Conservation (phyloP, 2,329 filamentous ascomycete species). For the Pyrenochaeta sp. region DNA sequence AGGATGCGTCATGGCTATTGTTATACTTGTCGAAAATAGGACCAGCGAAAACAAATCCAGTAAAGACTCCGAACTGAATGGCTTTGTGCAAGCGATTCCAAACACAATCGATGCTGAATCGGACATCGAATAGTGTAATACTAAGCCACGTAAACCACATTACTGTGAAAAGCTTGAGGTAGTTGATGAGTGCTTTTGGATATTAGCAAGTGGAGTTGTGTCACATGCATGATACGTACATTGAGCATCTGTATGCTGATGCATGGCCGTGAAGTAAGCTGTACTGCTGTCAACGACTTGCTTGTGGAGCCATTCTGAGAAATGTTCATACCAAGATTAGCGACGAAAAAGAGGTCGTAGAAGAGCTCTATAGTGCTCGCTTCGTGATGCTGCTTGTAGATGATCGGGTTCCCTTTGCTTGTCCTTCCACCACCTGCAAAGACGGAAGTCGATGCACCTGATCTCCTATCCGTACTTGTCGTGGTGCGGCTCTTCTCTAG, state of each 20-base stretch:
- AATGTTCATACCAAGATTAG: constrained; percentile 58
- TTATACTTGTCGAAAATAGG: constrained; percentile 42
- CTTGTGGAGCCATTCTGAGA: not conserved
- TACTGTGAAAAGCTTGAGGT: constrained; percentile 63
- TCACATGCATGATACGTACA: constrained; percentile 7
- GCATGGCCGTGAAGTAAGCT: constrained; percentile 65
- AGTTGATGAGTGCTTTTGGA: constrained; percentile 43
- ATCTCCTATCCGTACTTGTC: constrained; percentile 10
- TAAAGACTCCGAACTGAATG: constrained; percentile 68
- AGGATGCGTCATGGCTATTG: constrained; percentile 17
- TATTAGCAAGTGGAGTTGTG: constrained; percentile 1
- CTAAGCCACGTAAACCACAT: constrained; percentile 73
- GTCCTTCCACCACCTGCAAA: constrained; percentile 22
- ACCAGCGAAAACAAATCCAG: constrained; percentile 69
- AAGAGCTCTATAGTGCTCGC: constrained; percentile 64
- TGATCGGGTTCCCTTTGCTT: constrained; percentile 29
- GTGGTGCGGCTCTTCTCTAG: constrained; percentile 17
- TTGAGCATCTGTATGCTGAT: constrained; percentile 61
- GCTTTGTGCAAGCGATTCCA: constrained; percentile 68
- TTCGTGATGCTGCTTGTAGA: constrained; percentile 48
- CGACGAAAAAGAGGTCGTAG: constrained; percentile 68
- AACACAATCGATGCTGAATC: constrained; percentile 69
- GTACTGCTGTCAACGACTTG: not conserved
- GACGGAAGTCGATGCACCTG: constrained; percentile 15
- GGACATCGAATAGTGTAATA: constrained; percentile 69